phyloP scores from a whole-genome alignment of 108 stramenopile genomes.

The Licmophora abbreviata region DNA sequence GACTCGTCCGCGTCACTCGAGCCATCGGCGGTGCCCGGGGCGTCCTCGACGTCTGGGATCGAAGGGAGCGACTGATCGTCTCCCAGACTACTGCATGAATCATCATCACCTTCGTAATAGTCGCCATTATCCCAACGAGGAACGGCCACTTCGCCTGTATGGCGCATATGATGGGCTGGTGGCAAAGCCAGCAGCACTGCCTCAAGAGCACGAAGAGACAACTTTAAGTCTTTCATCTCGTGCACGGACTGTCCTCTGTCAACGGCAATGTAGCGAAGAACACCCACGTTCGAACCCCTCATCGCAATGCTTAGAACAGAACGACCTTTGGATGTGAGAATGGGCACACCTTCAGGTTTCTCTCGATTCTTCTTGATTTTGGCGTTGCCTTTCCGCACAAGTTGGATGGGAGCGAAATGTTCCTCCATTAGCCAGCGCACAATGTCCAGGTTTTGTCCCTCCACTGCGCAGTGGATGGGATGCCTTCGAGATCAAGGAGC shows the following conservation, averaged over 20 bases:
- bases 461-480: constrained; percentile 76
- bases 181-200: not conserved
- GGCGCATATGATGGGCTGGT: too few relatives aligned
- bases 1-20: too few relatives aligned
- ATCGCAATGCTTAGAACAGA: constrained; percentile 71
- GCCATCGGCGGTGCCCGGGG: too few relatives aligned
- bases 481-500: too few relatives aligned
- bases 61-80: too few relatives aligned
- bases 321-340: constrained; percentile 70
- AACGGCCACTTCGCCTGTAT: too few relatives aligned
- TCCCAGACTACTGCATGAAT: too few relatives aligned
- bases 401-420: constrained; percentile 67
- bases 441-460: constrained; percentile 64
- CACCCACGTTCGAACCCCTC: constrained; percentile 36
- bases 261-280: constrained; percentile 65
- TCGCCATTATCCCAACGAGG: too few relatives aligned
- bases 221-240: constrained; percentile 3
- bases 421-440: constrained; percentile 76
- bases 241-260: too few relatives aligned
- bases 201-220: constrained; percentile 1
- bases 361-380: constrained; percentile 23
- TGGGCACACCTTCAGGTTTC: constrained; percentile 18
- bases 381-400: constrained; percentile 31
- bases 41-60: too few relatives aligned
- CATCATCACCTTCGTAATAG: too few relatives aligned